Percentiles rank a stretch among this genome's conserved stretches.
Conservation (phyloP, 2,329 filamentous ascomycete species). For the Apiospora aurea region DNA sequence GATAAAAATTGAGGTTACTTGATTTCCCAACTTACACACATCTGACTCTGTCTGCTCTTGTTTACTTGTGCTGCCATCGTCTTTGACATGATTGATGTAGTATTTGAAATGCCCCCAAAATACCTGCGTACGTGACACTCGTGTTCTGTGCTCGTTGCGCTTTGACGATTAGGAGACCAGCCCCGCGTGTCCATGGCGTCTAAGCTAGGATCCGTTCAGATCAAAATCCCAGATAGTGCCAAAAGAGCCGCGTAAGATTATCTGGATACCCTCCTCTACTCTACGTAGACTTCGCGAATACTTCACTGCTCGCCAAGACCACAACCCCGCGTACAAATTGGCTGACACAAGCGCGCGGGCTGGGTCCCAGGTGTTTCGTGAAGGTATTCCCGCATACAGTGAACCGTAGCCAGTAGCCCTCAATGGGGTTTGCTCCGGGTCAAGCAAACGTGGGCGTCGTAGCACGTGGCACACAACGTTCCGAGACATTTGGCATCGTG, state of each 20-base stretch:
- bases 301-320: background rate
- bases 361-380: no score
- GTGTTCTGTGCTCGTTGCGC: background rate
- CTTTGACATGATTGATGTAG: background rate
- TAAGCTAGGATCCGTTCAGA: background rate
- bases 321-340: no score
- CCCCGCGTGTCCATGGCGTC: background rate
- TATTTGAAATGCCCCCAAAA: background rate
- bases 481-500: background rate
- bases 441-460: background rate
- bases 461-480: background rate
- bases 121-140: background rate
- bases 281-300: background rate
- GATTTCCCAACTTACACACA: background rate
- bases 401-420: background rate
- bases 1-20: slow-evolving; percentile 21
- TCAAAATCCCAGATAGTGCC: background rate
- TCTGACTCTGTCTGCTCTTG: background rate
- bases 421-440: background rate
- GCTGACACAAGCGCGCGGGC: no score
- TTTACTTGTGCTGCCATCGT: background rate
- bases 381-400: background rate
- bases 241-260: background rate
- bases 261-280: background rate
- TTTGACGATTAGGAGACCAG: background rate